phyloP scores from a whole-genome alignment of 176 grass and related monocot species.

The Poa pratensis region DNA sequence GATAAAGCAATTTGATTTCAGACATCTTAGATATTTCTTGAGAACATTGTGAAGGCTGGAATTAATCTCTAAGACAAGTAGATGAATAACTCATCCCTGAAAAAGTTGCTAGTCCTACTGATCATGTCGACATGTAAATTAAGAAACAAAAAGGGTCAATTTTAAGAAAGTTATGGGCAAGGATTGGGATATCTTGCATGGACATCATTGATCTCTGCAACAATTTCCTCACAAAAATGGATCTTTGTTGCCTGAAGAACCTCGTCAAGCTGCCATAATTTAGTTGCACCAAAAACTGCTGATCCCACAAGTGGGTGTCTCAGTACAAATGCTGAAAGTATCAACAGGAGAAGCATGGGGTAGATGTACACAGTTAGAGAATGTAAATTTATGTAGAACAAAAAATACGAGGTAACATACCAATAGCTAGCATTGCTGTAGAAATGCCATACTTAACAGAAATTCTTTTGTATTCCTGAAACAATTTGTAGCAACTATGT shows the following conservation, averaged over 20 bases:
- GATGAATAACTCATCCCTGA: background rate
- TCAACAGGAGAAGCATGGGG: background rate
- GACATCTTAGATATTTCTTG: background rate
- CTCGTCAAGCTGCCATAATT: constrained; percentile 72
- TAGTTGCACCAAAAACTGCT: constrained; percentile 80
- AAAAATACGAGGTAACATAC: constrained; percentile 41
- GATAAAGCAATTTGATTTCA: background rate
- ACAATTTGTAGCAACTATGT: constrained; percentile 38
- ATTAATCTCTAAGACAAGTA: background rate
- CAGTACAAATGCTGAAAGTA: constrained; percentile 62
- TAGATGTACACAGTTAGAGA: background rate
- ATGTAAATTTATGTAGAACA: background rate
- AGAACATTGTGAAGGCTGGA: background rate
- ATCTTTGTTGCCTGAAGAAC: constrained; percentile 55
- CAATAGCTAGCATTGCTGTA: constrained; percentile 70
- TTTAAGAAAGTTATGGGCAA: constrained; percentile 53
- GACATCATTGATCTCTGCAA: constrained; percentile 70
- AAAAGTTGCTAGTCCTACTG: constrained; percentile 1
- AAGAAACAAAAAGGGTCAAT: background rate
- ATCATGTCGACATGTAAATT: background rate
- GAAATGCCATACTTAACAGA: constrained; percentile 64
- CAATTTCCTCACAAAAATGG: constrained; percentile 51
- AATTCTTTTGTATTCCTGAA: constrained; percentile 72
- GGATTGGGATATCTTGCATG: constrained; percentile 70
- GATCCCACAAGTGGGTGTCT: constrained; percentile 75